Percentiles rank a stretch among this genome's conserved stretches.
Conservation (phyloP, 2,329 filamentous ascomycete species). For the Talaromyces sp. region DNA sequence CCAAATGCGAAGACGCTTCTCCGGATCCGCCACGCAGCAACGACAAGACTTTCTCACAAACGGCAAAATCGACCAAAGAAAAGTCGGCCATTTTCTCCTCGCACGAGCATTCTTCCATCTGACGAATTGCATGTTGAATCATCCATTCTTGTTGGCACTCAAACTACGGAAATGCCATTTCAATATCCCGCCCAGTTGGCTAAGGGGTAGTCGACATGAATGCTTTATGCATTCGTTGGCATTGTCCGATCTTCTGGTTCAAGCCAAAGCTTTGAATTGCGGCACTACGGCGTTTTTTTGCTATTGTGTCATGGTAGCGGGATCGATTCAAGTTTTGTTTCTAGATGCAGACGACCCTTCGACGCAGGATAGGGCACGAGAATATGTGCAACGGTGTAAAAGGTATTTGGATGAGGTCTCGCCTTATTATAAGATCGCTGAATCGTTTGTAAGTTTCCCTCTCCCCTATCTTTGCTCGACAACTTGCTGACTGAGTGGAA, state of each 20-base stretch:
- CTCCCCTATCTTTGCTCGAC: neutral
- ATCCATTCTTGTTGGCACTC: slow-evolving; percentile 24
- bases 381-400: neutral
- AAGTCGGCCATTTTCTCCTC: slow-evolving; percentile 24
- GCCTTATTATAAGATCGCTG: neutral
- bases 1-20: slow-evolving; percentile 3
- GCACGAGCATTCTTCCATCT: slow-evolving; percentile 25
- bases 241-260: slow-evolving; percentile 24
- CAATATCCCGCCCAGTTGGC: neutral
- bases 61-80: neutral
- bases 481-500: neutral
- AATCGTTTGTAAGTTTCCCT: neutral
- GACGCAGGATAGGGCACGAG: neutral
- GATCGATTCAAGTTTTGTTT: slow-evolving; percentile 23
- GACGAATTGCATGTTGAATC: slow-evolving; percentile 24
- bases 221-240: slow-evolving; percentile 21
- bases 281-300: slow-evolving; percentile 25
- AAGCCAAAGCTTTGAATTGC: slow-evolving; percentile 25
- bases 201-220: neutral
- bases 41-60: slow-evolving; percentile 17
- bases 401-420: neutral
- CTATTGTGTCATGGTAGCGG: slow-evolving; percentile 26
- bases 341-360: neutral
- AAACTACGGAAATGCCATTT: slow-evolving; percentile 12
- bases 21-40: neutral